Conservation (phyloP, 331 rosid species). For the Phaseolus coccineus region DNA sequence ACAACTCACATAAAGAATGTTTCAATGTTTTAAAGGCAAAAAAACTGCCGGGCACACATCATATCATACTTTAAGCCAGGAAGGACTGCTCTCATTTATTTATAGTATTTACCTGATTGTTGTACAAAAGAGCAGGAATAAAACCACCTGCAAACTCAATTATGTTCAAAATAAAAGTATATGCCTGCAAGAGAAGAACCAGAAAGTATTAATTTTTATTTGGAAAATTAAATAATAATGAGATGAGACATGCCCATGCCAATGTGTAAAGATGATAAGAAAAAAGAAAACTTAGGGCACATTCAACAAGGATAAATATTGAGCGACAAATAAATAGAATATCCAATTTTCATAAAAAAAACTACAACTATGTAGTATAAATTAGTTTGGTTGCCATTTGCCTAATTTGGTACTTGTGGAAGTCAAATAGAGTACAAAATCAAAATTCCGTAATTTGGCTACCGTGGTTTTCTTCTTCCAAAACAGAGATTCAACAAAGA, state of each 20-base stretch:
- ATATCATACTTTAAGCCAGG: constrained; percentile 23
- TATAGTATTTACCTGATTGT: constrained; percentile 76
- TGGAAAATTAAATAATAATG: constrained; percentile 24
- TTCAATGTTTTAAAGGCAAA: background rate
- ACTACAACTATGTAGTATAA: constrained; percentile 18
- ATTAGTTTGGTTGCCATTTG: constrained; percentile 1
- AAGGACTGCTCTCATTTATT: constrained; percentile 23
- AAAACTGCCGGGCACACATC: constrained; percentile 25
- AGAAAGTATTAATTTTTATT: constrained; percentile 25
- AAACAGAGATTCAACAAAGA: constrained; percentile 16
- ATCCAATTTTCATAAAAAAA: constrained; percentile 27
- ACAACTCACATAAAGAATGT: constrained; percentile 10
- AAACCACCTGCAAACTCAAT: constrained; percentile 76
- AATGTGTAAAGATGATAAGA: constrained; percentile 5
- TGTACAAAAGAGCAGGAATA: constrained; percentile 78
- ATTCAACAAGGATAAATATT: constrained; percentile 3
- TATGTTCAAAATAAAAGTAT: constrained; percentile 80
- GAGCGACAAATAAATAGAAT: constrained; percentile 20
- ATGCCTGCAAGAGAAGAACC: constrained; percentile 68
- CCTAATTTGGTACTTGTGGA: constrained; percentile 16
- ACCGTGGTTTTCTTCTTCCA: background rate
- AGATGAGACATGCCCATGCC: constrained; percentile 17
- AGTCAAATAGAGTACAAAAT: constrained; percentile 24
- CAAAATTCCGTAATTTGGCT: constrained; percentile 22
- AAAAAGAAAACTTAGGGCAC: constrained; percentile 7